Percentiles rank a stretch among this genome's conserved stretches.
phyloP scores from a whole-genome alignment of 106 monocot species.

The Phalaenopsis equestris region DNA sequence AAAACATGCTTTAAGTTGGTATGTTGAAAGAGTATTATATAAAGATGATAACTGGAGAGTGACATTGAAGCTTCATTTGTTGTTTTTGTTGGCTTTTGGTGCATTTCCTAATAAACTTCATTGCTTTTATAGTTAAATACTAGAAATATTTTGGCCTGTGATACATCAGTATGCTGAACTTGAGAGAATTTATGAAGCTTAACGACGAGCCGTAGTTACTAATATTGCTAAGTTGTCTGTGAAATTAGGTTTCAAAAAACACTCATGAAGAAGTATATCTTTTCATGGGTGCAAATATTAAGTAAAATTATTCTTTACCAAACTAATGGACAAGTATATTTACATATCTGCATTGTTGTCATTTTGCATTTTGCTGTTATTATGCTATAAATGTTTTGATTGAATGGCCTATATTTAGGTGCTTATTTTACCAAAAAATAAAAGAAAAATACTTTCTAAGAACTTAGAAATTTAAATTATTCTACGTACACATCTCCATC shows the following conservation, averaged over 20 bases:
- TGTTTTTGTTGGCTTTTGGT: not conserved
- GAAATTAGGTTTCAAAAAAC: no score
- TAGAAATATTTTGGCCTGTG: not conserved
- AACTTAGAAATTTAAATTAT: not conserved
- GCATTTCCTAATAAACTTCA: not conserved
- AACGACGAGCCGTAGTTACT: not conserved
- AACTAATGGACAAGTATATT: not conserved
- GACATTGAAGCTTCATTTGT: not conserved
- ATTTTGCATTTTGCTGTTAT: not conserved
- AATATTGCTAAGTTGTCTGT: no score
- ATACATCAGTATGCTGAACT: not conserved
- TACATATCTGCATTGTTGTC: not conserved
- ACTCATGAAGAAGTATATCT: no score
- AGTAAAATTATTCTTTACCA: not conserved
- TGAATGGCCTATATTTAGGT: not conserved
- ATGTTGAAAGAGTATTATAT: not conserved
- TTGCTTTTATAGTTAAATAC: not conserved
- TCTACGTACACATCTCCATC: not conserved
- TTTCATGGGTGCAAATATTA: not conserved
- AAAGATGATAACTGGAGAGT: not conserved
- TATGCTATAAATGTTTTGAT: not conserved
- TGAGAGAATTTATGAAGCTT: not conserved
- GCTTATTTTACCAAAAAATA: not conserved
- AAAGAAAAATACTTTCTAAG: not conserved
- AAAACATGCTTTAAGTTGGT: not conserved